Evolutionary conservation across 805 yeast species (phyloP).

Genomic region (Tetrapisispora namnaoensis): DNA sequence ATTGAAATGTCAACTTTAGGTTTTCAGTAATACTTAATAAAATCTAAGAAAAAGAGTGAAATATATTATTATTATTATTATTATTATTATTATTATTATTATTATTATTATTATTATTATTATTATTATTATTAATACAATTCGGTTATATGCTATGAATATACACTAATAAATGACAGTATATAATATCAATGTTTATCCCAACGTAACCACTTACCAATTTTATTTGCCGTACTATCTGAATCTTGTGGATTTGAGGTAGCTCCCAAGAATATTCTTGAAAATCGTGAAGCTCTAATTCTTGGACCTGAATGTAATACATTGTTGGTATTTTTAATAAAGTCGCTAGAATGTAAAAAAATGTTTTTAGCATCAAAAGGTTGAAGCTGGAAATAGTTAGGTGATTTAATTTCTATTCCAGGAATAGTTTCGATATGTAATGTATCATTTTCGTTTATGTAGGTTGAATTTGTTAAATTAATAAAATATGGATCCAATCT

Average conservation of each 20-base stretch:
- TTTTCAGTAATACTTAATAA: neutral
- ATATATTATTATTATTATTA: no score
- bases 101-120: no score
- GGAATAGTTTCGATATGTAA: neutral
- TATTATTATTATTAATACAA: neutral
- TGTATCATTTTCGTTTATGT: neutral
- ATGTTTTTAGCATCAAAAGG: neutral
- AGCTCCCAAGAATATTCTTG: conserved; percentile 2
- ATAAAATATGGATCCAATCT: neutral
- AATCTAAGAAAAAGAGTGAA: no score
- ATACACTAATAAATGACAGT: no score
- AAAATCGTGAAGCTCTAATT: conserved; percentile 1
- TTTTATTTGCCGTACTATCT: neutral
- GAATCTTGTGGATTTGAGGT: neutral
- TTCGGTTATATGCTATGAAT: neutral
- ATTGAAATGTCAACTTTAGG: conserved; percentile 1
- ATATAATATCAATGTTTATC: neutral
- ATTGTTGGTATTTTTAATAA: neutral
- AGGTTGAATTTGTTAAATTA: neutral
- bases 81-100: no score
- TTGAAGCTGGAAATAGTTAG: neutral
- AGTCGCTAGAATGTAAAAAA: neutral
- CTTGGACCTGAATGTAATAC: neutral
- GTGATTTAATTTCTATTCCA: neutral
- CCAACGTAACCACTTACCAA: conserved; percentile 3